Evolutionary conservation across 345 rosid species (phyloP).

Genomic region (Eucalyptus cladocalyx): DNA sequence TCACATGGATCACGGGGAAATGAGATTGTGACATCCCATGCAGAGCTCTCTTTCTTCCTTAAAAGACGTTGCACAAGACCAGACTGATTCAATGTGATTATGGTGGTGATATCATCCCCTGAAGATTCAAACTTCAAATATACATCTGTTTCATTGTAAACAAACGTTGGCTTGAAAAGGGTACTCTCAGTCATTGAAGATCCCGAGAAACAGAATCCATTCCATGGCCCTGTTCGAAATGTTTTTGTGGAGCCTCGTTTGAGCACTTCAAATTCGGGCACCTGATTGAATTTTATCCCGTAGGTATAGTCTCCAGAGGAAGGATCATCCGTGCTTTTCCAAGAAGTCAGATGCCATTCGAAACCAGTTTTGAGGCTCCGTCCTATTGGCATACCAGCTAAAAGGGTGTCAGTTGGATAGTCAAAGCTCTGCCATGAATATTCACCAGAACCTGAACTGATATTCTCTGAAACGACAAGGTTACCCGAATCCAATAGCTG

Average conservation of each 20-base stretch:
- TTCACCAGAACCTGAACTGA: background rate
- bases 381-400: conserved; percentile 19
- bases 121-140: conserved; percentile 3
- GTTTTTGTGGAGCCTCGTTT: background rate
- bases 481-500: conserved; percentile 21
- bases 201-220: conserved; percentile 19
- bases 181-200: background rate
- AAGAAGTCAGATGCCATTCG: conserved; percentile 2
- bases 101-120: background rate
- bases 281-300: background rate
- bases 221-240: conserved; percentile 20
- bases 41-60: background rate
- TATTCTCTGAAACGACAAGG: conserved; percentile 1
- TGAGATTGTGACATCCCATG: background rate
- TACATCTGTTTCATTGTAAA: background rate
- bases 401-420: conserved; percentile 11
- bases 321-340: conserved; percentile 15
- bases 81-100: background rate
- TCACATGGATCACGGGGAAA: background rate
- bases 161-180: conserved; percentile 3
- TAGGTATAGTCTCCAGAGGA: conserved; percentile 5
- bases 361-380: background rate
- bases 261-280: background rate
- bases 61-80: background rate
- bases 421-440: conserved; percentile 28